Percentiles rank a stretch among this genome's conserved stretches.
Evolutionary conservation across 2,329 filamentous ascomycete genomes (phyloP).

Genomic region (Dactylonectria estremocensis): DNA sequence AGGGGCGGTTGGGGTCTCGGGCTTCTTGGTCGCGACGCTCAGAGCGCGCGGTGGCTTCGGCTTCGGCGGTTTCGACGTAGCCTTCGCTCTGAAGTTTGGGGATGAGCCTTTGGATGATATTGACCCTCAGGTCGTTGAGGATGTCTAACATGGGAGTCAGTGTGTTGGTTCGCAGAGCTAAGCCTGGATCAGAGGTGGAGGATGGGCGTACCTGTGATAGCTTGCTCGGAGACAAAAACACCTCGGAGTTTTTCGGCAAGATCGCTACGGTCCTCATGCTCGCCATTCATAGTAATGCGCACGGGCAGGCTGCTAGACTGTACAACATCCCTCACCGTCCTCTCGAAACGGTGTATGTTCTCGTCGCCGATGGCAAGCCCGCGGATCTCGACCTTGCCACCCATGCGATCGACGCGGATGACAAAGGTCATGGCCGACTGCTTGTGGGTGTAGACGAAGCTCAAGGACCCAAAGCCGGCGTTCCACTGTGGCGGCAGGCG

Average conservation of each 20-base stretch:
- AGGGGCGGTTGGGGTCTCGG: constrained; percentile 51
- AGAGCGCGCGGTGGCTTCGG: constrained; percentile 59
- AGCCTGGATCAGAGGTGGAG: too few species aligned
- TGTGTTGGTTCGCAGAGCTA: background rate
- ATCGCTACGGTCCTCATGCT: constrained; percentile 65
- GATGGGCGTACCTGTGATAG: constrained; percentile 65
- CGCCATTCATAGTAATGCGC: constrained; percentile 65
- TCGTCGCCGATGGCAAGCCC: constrained; percentile 86
- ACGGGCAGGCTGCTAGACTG: constrained; percentile 71
- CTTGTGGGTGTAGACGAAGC: constrained; percentile 89
- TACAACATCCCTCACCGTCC: constrained; percentile 80
- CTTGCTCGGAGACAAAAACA: constrained; percentile 81
- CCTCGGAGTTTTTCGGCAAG: constrained; percentile 66
- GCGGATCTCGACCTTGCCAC: constrained; percentile 86
- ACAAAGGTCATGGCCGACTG: constrained; percentile 90
- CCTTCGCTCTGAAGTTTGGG: constrained; percentile 84
- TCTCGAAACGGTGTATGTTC: constrained; percentile 83
- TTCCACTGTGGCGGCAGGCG: constrained; percentile 88
- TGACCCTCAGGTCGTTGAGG: constrained; percentile 79
- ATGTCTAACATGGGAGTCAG: constrained; percentile 64
- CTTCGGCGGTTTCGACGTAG: constrained; percentile 76
- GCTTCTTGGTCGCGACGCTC: constrained; percentile 60
- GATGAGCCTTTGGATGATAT: constrained; percentile 87
- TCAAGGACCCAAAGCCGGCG: constrained; percentile 76
- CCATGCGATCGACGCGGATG: constrained; percentile 85